Evolutionary conservation across 352 stramenopile genomes (phyloP), one percentile per base, ranked within the genome.

Genomic region (Pythium volutum): DNA sequence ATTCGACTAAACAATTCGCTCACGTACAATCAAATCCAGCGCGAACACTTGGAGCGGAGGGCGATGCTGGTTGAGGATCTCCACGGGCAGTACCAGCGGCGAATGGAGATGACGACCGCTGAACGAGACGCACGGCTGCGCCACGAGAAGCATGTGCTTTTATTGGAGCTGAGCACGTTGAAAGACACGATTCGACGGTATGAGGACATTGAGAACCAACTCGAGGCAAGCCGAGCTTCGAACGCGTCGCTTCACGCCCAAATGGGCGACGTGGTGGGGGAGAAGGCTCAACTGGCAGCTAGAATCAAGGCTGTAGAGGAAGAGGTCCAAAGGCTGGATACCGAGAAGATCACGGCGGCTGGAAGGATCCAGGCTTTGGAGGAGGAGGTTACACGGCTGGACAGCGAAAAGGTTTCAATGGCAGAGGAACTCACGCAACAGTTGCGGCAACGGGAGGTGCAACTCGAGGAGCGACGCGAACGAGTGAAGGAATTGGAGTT

Each of bases 1-100:
- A 79, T 87, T n/a, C 75, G 87, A 39, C 45, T 86, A 11, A 78
- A 73, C 27, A 81, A 86, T 47, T 25, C 81, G 3, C 68, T 58
- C 0, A 57, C 65, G 20, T 33, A 64, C 11, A 26, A 67, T 4
- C 57, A 83, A 26, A 58, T 16, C 2, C 68, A 85, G 33, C 66
- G 62, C 20, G 75, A 86, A 25, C 65, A 70, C 26, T 43, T 72
- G 16, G 77, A 84, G 52, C 39, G 67, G 2, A 27, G 68, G 27
- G 45, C 48, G 7, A 88, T 90, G 78, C 52, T 62, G 12, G 55
- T 62, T 10, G 78, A 90, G 41, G 81, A 90, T 18, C 50, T 76
- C 27, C 71, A 77, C 27, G 62, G 55, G 18, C 69, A 61, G 6
- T 79, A 69, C 23, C 63, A 75, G n/a, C 54, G 48, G 3, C 23